These are phyloP conservation scores for Globisporangium orthogonon DNA, from an alignment of 352 stramenopile species.

Conservation along the genomic window DNA sequence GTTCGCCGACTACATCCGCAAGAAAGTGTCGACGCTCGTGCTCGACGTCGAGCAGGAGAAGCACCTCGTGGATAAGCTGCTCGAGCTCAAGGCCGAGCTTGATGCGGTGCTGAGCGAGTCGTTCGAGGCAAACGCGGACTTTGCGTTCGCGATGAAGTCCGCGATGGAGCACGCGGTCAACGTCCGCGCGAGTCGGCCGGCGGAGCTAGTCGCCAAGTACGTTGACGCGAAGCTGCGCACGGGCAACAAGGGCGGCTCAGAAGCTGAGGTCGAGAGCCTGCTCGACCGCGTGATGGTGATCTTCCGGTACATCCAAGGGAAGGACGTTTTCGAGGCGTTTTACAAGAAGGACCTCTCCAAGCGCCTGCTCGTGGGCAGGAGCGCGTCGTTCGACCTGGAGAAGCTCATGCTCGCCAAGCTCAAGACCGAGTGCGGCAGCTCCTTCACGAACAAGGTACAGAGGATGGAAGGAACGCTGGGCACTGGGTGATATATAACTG, in stretches of 20 bases:
- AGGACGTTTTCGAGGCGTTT: constrained; percentile 99
- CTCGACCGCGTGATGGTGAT: constrained; percentile 93
- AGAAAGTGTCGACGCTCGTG: constrained; percentile 67
- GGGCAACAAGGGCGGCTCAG: constrained; percentile 78
- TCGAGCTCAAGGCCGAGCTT: constrained; percentile 80
- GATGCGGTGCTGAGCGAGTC: constrained; percentile 72
- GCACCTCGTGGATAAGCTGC: constrained; percentile 85
- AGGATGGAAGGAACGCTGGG: too few species aligned
- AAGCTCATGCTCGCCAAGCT: constrained; percentile 96
- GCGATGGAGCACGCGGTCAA: constrained; percentile 90
- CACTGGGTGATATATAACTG: background rate
- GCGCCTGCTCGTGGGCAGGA: constrained; percentile 90
- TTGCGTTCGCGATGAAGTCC: constrained; percentile 75
- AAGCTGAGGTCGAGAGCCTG: constrained; percentile 83
- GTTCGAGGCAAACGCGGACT: constrained; percentile 72
- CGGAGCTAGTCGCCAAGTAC: constrained; percentile 90
- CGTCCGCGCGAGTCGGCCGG: constrained; percentile 72
- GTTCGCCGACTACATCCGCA: constrained; percentile 71
- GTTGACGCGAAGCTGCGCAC: constrained; percentile 87
- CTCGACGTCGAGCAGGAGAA: constrained; percentile 84
- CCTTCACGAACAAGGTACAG: constrained; percentile 94
- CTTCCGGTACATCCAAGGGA: constrained; percentile 95
- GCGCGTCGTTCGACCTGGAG: constrained; percentile 93
- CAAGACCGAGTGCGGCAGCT: constrained; percentile 96
- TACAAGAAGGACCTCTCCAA: constrained; percentile 98